Conservation (phyloP, 805 yeast species). For the Martiniozyma abietophila region DNA sequence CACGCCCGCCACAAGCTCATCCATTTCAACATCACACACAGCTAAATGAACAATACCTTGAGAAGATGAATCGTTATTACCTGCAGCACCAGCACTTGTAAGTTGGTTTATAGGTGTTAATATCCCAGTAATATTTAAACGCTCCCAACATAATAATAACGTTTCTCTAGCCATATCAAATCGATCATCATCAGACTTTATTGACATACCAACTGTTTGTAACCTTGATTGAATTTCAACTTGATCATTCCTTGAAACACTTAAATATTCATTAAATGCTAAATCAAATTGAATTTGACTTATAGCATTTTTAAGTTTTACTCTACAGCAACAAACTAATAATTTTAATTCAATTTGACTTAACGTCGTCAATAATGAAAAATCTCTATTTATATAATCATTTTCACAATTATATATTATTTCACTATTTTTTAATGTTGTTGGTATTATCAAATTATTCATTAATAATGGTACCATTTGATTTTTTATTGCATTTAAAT, state of each 20-base stretch:
- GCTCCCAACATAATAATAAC: slow-evolving; percentile 15
- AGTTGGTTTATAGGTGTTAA: too few relatives aligned
- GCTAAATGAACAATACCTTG: slow-evolving; percentile 9
- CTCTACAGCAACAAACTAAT: slow-evolving; percentile 68
- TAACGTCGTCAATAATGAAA: slow-evolving; percentile 29
- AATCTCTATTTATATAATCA: slow-evolving; percentile 11
- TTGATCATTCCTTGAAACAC: slow-evolving; percentile 38
- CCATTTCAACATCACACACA: slow-evolving; percentile 9
- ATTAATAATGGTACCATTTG: slow-evolving; percentile 33
- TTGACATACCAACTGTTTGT: slow-evolving; percentile 12
- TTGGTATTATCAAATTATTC: slow-evolving; percentile 2
- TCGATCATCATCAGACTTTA: slow-evolving; percentile 2
- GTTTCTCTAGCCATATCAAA: slow-evolving; percentile 8
- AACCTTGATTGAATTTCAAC: slow-evolving; percentile 21
- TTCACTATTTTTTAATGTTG: background rate
- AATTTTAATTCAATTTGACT: slow-evolving; percentile 67
- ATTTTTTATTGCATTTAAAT: slow-evolving; percentile 41
- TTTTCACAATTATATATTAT: slow-evolving; percentile 7
- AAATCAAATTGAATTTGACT: slow-evolving; percentile 66
- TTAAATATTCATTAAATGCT: slow-evolving; percentile 66
- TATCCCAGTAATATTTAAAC: too few relatives aligned
- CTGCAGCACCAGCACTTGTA: too few relatives aligned
- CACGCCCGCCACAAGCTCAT: slow-evolving; percentile 5
- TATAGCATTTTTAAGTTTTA: slow-evolving; percentile 46
- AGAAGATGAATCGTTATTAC: too few relatives aligned